Base-by-base conservation (phyloP, 352 stramenopile species). In the Pythium sukuiense region DNA sequence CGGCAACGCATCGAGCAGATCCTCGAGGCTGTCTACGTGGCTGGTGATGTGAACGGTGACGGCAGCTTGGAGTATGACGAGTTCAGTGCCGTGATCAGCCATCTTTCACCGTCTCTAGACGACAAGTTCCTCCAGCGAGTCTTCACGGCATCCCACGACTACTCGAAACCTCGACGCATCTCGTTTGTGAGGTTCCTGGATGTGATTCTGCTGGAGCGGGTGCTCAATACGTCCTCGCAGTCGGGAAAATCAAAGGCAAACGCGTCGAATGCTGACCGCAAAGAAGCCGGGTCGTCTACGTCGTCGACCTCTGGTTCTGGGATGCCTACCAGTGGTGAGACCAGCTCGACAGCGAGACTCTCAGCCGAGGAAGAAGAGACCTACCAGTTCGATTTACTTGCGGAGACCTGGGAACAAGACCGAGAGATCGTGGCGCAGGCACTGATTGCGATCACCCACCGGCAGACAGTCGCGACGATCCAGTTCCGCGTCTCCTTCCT, bases 1-100 rank as follows among this genome's bases (percentile, higher is more conserved):
- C 76, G 80, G 26, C 39, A 70, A 27, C 70, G 76, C 30, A 71
- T 91, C n/a, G 78, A 89, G 57, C 81, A 92, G 67, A 81, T 93
- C 18, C 72, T 93, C 30, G 76, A 82, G 35, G 85, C 84, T 8
- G 81, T 90, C 53, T 93, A 91, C 66, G 65, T 70, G 18, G 85
- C 85, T 2, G 83, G 85, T 2, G 83, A 93, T 43, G 58, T 87
- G 20, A 90, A 90, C 39, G 79, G 76, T 24, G 80, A 93, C 61
- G 85, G 83, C 20, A 80, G 66, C 29, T 77, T 93, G 37, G 83
- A 89, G 62, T 90, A 80, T 45, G 83, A 91, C 53, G 85, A 93
- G 72, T 93, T 93, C 69, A 73, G 76, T 4, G 77, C 79, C 3
- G 85, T 91, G 4, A 64, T 92, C 20, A 73, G 63, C 13, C 76